phyloP scores from a whole-genome alignment of 345 rosid genomes.

The Melaleuca alternifolia region DNA sequence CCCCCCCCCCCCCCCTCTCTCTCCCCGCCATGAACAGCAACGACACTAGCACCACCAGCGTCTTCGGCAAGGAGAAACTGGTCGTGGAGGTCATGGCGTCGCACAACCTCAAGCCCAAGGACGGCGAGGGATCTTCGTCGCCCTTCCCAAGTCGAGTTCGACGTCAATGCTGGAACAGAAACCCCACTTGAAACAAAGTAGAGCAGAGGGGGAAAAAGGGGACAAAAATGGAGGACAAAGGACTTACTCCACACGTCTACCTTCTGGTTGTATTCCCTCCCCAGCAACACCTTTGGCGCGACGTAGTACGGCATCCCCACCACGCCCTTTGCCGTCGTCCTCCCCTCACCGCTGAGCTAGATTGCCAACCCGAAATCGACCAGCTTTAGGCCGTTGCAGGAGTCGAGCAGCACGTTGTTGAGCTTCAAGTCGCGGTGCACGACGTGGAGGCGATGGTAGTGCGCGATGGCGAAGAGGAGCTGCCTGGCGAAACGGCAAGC shows the following conservation, averaged over 20 bases:
- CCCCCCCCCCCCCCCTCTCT: too few relatives aligned
- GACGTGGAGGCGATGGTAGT: constrained; percentile 60
- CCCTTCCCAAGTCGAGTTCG: too few relatives aligned
- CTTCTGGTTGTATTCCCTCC: constrained; percentile 63
- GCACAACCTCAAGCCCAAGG: too few relatives aligned
- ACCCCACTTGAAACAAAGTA: background rate
- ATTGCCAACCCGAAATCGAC: constrained; percentile 81
- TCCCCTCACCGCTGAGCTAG: constrained; percentile 19
- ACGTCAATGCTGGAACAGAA: too few relatives aligned
- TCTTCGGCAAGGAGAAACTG: too few relatives aligned
- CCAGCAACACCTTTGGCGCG: constrained; percentile 78
- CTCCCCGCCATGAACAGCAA: too few relatives aligned
- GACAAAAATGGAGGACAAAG: too few relatives aligned
- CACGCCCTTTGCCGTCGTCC: constrained; percentile 26
- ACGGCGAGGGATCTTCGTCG: too few relatives aligned
- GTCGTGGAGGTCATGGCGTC: too few relatives aligned
- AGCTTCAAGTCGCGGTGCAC: constrained; percentile 83
- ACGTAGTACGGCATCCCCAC: constrained; percentile 95
- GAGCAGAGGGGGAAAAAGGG: background rate
- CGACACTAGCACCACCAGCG: too few relatives aligned
- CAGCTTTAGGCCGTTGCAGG: constrained; percentile 67
- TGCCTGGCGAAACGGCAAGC: constrained; percentile 33
- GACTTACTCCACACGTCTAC: constrained; percentile 89
- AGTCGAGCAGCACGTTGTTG: constrained; percentile 54
- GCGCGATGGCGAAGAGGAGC: constrained; percentile 49